phyloP scores from a whole-genome alignment of 192 early-diverging fungal species.

The Cetraspora pellucida region DNA sequence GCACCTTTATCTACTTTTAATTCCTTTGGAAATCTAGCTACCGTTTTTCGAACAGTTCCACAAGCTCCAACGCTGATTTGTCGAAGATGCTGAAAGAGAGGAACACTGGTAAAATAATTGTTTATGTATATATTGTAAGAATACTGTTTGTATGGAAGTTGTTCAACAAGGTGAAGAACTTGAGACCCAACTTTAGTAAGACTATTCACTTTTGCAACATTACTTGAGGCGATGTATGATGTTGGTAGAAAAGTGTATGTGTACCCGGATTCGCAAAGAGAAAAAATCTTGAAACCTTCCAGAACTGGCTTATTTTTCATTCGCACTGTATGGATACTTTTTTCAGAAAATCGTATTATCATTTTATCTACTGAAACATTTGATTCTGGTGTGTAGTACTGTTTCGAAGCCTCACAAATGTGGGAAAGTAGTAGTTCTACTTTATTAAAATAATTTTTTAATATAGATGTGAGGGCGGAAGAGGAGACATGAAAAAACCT shows the following conservation, averaged over 20 bases:
- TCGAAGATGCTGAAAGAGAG: not conserved
- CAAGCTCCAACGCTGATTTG: not conserved
- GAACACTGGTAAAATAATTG: not conserved
- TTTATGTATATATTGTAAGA: not conserved
- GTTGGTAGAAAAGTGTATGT: not conserved
- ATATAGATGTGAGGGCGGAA: not conserved
- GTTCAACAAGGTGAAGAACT: not conserved
- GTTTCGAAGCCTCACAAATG: not conserved
- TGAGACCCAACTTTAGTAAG: not conserved
- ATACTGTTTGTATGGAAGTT: not conserved
- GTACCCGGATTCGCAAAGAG: not conserved
- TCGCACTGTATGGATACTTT: not conserved
- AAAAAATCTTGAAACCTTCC: not conserved
- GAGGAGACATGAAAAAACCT: not conserved
- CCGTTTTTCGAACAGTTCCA: not conserved
- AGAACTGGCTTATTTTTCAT: not conserved
- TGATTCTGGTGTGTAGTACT: no score
- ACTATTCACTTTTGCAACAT: not conserved
- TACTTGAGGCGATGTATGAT: not conserved
- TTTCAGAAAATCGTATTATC: not conserved
- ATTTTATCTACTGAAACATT: no score
- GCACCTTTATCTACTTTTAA: not conserved
- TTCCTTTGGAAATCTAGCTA: not conserved
- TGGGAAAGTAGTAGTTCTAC: not conserved
- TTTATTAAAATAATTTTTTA: not conserved